These are phyloP conservation scores for Calcarisporium arbuscula DNA, from an alignment of 2,329 filamentous ascomycete genomes.

Conservation along the genomic window DNA sequence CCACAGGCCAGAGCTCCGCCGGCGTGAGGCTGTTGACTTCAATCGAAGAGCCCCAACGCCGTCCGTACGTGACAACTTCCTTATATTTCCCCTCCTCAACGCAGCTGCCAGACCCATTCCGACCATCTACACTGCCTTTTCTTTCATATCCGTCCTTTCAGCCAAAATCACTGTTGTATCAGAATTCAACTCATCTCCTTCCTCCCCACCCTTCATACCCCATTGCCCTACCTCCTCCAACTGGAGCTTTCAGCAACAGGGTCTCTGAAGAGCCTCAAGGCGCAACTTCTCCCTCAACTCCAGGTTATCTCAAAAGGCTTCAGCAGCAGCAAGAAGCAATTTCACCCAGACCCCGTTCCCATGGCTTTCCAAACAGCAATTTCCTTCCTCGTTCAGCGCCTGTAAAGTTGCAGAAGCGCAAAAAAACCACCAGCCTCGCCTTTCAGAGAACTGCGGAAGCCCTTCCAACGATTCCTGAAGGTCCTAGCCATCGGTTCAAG, in stretches of 20 bases:
- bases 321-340: no score
- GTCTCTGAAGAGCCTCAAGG: no score
- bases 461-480: conserved; percentile 47
- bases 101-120: background rate
- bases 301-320: no score
- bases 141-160: no score
- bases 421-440: conserved; percentile 18
- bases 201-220: conserved; percentile 5
- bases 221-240: no score
- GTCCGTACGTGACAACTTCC: no score
- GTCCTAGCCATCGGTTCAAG: conserved; percentile 33
- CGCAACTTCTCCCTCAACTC: no score
- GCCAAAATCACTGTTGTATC: no score
- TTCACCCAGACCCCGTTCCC: no score
- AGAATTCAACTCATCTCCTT: conserved; percentile 7
- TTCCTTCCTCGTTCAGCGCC: conserved; percentile 11
- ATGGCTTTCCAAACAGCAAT: conserved; percentile 3
- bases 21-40: conserved; percentile 57
- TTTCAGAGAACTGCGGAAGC: conserved; percentile 28
- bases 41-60: conserved; percentile 51
- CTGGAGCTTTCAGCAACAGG: no score
- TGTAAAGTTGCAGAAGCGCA: conserved; percentile 45
- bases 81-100: conserved; percentile 4
- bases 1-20: conserved; percentile 41
- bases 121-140: no score